Percentiles rank a stretch among this genome's conserved stretches.
These are phyloP conservation scores for Neurospora terricola DNA, from an alignment of 495 filamentous ascomycete genomes.

Conservation along the genomic window DNA sequence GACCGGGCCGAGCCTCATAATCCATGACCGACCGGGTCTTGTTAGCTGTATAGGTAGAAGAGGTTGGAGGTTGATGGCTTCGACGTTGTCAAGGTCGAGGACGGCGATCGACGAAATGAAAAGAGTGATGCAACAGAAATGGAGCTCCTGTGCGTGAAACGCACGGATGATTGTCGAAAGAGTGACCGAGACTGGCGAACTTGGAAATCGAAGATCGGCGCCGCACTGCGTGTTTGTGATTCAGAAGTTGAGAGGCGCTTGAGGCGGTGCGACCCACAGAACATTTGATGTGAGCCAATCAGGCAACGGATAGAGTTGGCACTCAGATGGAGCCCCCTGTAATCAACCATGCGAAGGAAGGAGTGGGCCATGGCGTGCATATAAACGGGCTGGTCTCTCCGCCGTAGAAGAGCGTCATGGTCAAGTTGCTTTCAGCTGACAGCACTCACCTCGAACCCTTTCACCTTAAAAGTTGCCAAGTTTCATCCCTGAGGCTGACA, in stretches of 20 bases:
- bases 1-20: neutral
- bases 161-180: neutral
- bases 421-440: constrained; percentile 5
- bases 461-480: neutral
- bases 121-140: neutral
- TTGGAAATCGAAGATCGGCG: neutral
- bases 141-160: neutral
- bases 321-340: constrained; percentile 1
- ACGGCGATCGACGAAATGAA: neutral
- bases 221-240: constrained; percentile 2
- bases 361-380: constrained; percentile 8
- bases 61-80: neutral
- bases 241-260: constrained; percentile 1
- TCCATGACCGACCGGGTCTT: neutral
- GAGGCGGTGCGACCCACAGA: constrained; percentile 10
- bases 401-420: constrained; percentile 1
- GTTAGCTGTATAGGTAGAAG: neutral
- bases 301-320: neutral
- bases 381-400: constrained; percentile 17
- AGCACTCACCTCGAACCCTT: neutral
- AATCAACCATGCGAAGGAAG: constrained; percentile 6
- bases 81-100: neutral
- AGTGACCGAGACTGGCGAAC: neutral
- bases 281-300: constrained; percentile 2
- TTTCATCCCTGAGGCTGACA: neutral